Evolutionary conservation across 2,329 filamentous ascomycete species (phyloP).

Genomic region (Aspergillus ruber): DNA sequence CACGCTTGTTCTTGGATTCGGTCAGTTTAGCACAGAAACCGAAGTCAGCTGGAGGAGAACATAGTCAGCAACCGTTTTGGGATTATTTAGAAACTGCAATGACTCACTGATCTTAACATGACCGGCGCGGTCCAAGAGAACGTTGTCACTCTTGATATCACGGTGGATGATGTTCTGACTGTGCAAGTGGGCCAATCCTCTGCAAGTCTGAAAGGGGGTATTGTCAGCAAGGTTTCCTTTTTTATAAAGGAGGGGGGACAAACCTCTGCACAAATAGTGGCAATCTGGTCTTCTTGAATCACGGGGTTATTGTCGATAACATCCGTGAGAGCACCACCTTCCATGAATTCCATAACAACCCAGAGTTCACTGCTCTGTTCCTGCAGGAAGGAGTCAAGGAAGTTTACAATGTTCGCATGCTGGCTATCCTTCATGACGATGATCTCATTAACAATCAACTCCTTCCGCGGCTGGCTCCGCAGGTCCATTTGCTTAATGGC

Average conservation of each 20-base stretch:
- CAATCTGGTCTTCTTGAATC: conserved; percentile 95
- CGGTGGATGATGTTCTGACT: conserved; percentile 95
- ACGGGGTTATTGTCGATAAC: conserved; percentile 96
- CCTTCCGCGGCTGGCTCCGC: conserved; percentile 92
- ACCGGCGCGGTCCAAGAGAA: conserved; percentile 84
- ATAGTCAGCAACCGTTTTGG: conserved; percentile 16
- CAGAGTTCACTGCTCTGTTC: conserved; percentile 95
- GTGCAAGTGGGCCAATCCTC: conserved; percentile 88
- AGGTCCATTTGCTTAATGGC: conserved; percentile 99
- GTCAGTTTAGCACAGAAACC: conserved; percentile 98
- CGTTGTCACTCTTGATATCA: conserved; percentile 99
- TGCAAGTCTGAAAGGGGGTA: conserved; percentile 67
- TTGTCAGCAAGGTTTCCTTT: too few relatives aligned
- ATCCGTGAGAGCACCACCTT: conserved; percentile 93
- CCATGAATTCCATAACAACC: conserved; percentile 99
- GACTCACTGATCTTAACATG: conserved; percentile 97
- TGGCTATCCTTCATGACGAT: conserved; percentile 99
- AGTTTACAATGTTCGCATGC: conserved; percentile 98
- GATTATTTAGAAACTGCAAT: background rate
- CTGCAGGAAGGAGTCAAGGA: conserved; percentile 90
- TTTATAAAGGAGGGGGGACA: conserved; percentile 22
- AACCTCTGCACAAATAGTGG: conserved; percentile 94
- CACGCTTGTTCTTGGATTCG: conserved; percentile 91
- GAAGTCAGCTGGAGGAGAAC: conserved; percentile 69
- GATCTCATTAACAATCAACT: conserved; percentile 98